These are phyloP conservation scores for Pseudopyrenochaeta lycopersici DNA, from an alignment of 2,329 filamentous ascomycete genomes.

Conservation along the genomic window DNA sequence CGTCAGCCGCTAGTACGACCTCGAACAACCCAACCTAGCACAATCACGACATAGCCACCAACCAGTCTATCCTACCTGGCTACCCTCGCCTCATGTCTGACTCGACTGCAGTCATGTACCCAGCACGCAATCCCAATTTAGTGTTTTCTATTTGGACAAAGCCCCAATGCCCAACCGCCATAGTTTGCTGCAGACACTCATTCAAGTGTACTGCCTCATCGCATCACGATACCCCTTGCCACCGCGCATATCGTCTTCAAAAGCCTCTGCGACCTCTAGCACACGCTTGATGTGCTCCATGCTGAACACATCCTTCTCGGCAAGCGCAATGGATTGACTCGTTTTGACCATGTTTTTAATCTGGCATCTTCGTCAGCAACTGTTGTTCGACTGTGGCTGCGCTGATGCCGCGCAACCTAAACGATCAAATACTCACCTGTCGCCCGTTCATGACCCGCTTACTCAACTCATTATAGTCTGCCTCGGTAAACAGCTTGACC, in stretches of 20 bases:
- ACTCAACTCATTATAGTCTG: constrained; percentile 72
- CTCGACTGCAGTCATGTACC: too few relatives aligned
- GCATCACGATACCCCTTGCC: constrained; percentile 82
- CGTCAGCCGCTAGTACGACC: constrained; percentile 5
- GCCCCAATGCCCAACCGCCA: too few relatives aligned
- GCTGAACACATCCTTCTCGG: constrained; percentile 73
- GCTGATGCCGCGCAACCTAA: background rate
- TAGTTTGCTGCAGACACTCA: too few relatives aligned
- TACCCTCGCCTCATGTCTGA: too few relatives aligned
- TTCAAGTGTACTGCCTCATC: constrained; percentile 79
- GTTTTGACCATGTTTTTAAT: constrained; percentile 91
- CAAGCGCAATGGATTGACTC: constrained; percentile 82
- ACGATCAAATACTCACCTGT: constrained; percentile 58
- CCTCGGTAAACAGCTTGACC: constrained; percentile 67
- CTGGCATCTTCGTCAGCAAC: constrained; percentile 53
- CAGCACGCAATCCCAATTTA: too few relatives aligned
- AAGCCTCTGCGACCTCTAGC: constrained; percentile 83
- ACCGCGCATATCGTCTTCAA: constrained; percentile 84
- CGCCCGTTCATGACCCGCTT: constrained; percentile 74
- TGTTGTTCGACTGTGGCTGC: background rate
- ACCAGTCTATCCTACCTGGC: too few relatives aligned
- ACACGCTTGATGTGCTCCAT: constrained; percentile 85
- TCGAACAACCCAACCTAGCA: too few relatives aligned
- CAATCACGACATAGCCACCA: too few relatives aligned
- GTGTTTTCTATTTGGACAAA: too few relatives aligned